Percentiles rank a stretch among this genome's conserved stretches.
Evolutionary conservation across 2,329 filamentous ascomycete genomes (phyloP).

Genomic region (Blastomyces emzantsi): DNA sequence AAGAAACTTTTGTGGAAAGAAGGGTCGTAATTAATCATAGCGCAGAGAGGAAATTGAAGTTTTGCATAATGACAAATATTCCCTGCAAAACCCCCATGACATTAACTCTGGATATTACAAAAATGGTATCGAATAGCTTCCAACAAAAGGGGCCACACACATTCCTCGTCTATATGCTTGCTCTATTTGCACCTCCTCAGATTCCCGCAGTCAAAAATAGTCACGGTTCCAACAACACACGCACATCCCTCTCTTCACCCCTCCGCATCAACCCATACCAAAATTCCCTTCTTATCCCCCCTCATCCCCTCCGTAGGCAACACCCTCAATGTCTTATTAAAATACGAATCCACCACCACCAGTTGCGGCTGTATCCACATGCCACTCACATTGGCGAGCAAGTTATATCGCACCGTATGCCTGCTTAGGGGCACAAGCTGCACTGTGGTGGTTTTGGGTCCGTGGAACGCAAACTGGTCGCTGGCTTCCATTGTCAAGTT

Average conservation of each 20-base stretch:
- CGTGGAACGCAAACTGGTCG: slow-evolving; percentile 88
- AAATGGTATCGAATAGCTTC: no score
- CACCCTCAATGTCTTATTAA: slow-evolving; percentile 79
- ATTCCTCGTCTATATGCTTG: no score
- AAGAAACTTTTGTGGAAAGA: no score
- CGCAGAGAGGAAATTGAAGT: no score
- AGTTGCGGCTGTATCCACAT: slow-evolving; percentile 63
- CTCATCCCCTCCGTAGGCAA: slow-evolving; percentile 64
- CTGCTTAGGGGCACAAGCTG: slow-evolving; percentile 77
- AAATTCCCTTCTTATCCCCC: slow-evolving; percentile 45
- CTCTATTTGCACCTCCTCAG: neutral
- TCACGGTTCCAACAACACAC: slow-evolving; percentile 17
- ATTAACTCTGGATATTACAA: no score
- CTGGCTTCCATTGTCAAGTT: slow-evolving; percentile 85
- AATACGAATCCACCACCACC: slow-evolving; percentile 79
- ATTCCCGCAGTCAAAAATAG: no score
- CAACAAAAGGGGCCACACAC: no score
- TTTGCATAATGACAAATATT: no score
- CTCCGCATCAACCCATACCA: slow-evolving; percentile 34
- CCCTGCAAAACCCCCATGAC: no score
- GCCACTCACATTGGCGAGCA: slow-evolving; percentile 58
- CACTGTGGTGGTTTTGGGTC: slow-evolving; percentile 68
- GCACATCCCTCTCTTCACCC: neutral
- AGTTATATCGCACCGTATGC: slow-evolving; percentile 60
- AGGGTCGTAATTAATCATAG: no score